Percentiles rank a stretch among this genome's conserved stretches.
These are phyloP conservation scores for Notholithocarpus densiflorus DNA, from an alignment of 306 rosid genomes.

Conservation along the genomic window DNA sequence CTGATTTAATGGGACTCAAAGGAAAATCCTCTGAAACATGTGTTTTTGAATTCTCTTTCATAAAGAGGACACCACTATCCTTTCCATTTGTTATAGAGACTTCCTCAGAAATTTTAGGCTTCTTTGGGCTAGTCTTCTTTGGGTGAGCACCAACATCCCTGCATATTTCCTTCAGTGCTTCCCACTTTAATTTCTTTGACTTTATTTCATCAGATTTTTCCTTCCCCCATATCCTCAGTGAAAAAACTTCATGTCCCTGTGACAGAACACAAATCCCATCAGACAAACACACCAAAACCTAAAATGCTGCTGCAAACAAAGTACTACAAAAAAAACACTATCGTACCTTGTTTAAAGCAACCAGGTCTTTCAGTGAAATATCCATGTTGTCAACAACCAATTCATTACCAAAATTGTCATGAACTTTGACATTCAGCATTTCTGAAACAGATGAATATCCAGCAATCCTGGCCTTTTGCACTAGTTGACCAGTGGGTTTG, in stretches of 20 bases:
- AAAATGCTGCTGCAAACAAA: neutral
- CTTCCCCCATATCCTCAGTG: conserved; percentile 42
- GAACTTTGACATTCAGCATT: conserved; percentile 31
- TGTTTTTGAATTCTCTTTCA: conserved; percentile 10
- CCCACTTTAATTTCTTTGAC: conserved; percentile 43
- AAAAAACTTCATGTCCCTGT: conserved; percentile 33
- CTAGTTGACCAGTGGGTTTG: conserved; percentile 62
- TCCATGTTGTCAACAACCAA: neutral
- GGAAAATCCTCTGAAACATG: conserved; percentile 9
- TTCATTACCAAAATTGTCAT: conserved; percentile 23
- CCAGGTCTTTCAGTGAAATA: conserved; percentile 17
- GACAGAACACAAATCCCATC: neutral
- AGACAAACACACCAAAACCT: neutral
- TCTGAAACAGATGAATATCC: conserved; percentile 71
- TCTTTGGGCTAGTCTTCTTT: conserved; percentile 22
- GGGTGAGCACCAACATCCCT: conserved; percentile 31
- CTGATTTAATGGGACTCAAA: neutral
- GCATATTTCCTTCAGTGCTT: conserved; percentile 48
- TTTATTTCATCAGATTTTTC: conserved; percentile 36
- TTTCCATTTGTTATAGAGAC: conserved; percentile 22
- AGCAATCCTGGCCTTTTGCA: conserved; percentile 41
- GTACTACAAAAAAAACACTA: neutral
- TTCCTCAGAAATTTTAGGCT: conserved; percentile 24
- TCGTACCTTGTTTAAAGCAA: conserved; percentile 26
- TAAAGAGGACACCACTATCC: neutral